Conservation (phyloP, 2,329 filamentous ascomycete genomes). For the Rhexocercosporidium sp. region DNA sequence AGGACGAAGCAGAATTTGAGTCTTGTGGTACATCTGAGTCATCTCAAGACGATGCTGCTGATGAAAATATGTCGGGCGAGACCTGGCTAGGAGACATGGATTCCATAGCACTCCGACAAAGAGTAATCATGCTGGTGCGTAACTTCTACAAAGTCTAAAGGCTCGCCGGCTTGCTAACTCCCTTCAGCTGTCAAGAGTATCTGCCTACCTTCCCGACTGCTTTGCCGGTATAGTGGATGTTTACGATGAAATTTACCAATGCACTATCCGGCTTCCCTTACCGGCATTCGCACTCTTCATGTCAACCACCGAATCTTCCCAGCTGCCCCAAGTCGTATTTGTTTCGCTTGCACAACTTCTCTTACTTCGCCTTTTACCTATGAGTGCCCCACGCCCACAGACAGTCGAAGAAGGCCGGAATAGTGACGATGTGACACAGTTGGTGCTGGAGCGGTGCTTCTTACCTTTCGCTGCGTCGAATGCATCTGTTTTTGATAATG, state of each 20-base stretch:
- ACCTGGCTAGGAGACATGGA: constrained; percentile 39
- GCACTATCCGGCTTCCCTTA: constrained; percentile 46
- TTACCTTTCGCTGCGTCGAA: constrained; percentile 59
- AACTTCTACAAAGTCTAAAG: background rate
- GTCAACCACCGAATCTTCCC: constrained; percentile 45
- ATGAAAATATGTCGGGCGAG: background rate
- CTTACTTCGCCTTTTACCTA: constrained; percentile 52
- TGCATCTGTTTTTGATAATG: constrained; percentile 55
- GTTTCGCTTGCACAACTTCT: constrained; percentile 59
- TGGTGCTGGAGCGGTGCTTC: constrained; percentile 56
- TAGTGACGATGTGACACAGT: constrained; percentile 52
- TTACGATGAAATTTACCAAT: constrained; percentile 53
- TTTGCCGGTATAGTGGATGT: constrained; percentile 51
- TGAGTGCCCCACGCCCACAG: constrained; percentile 46
- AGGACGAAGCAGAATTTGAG: constrained; percentile 39
- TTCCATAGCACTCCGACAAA: constrained; percentile 38
- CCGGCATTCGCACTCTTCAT: constrained; percentile 48
- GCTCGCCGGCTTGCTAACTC: constrained; percentile 15
- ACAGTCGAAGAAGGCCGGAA: constrained; percentile 34
- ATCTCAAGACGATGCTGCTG: constrained; percentile 21
- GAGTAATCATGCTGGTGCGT: constrained; percentile 39
- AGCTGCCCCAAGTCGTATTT: constrained; percentile 45
- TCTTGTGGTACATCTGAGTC: constrained; percentile 46
- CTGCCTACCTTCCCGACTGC: constrained; percentile 51
- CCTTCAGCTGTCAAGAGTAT: constrained; percentile 36